These are phyloP conservation scores for Straminergon stramineum DNA, from an alignment of 225 moss, liverwort and hornwort genomes.

Conservation along the genomic window DNA sequence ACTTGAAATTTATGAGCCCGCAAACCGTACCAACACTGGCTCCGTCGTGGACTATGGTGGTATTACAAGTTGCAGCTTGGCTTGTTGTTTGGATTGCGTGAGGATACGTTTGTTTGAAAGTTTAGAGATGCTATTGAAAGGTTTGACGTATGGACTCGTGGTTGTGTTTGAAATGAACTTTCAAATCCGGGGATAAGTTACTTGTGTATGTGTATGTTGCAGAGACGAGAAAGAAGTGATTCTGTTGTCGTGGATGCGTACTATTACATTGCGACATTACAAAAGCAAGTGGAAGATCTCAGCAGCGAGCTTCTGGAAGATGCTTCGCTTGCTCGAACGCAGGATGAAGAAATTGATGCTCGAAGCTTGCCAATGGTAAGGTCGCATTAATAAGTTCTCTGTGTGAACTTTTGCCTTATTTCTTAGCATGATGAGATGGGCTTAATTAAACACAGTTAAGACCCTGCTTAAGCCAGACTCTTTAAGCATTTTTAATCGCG, in stretches of 20 bases:
- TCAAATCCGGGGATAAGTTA: too few relatives aligned
- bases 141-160: neutral
- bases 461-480: neutral
- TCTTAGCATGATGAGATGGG: neutral
- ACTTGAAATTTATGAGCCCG: neutral
- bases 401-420: neutral
- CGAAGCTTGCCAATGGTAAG: slow-evolving; percentile 3
- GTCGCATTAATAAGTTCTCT: neutral
- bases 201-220: neutral
- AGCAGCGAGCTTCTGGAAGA: slow-evolving; percentile 4
- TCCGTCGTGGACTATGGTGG: neutral
- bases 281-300: slow-evolving; percentile 25
- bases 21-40: neutral
- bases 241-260: slow-evolving; percentile 22
- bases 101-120: neutral
- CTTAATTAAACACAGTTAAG: neutral
- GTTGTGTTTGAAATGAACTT: neutral
- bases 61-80: neutral
- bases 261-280: slow-evolving; percentile 6
- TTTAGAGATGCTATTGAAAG: neutral
- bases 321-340: neutral
- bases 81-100: neutral
- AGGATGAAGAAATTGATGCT: neutral
- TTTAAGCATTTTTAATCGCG: neutral
- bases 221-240: slow-evolving; percentile 1